A percentile compares a stretch with the other conserved stretches of the same genome.
Evolutionary conservation across 2,329 filamentous ascomycete species (phyloP).

Genomic region (Ceratocystis lukuohia): DNA sequence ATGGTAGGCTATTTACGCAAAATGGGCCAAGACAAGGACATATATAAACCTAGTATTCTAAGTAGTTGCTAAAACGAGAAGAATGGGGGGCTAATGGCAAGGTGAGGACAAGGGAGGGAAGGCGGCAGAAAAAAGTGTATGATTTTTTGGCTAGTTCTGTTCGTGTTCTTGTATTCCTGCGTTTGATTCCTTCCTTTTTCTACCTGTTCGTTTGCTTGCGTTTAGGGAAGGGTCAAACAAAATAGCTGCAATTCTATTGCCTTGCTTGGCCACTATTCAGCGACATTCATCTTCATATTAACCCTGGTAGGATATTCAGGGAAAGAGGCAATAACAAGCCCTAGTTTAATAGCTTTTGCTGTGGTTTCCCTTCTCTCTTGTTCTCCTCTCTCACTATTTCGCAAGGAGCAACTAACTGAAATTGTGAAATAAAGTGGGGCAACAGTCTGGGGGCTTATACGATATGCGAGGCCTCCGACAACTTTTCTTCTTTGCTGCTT

Average conservation of each 20-base stretch:
- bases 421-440: not conserved
- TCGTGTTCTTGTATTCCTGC: not conserved
- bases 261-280: not conserved
- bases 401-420: no score
- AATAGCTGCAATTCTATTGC: not conserved
- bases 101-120: not conserved
- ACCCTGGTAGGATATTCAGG: not conserved
- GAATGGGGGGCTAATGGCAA: not conserved
- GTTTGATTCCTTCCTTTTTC: not conserved
- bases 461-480: conserved; percentile 6
- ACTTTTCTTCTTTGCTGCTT: not conserved
- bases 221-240: not conserved
- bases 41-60: not conserved
- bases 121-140: not conserved
- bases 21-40: not conserved
- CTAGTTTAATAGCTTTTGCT: not conserved
- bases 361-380: not conserved
- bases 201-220: not conserved
- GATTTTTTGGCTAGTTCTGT: not conserved
- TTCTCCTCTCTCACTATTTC: no score
- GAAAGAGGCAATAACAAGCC: not conserved
- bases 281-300: not conserved
- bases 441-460: not conserved
- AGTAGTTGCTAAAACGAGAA: conserved; percentile 2
- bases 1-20: not conserved